These are phyloP conservation scores for Comarum palustre DNA, from an alignment of 306 rosid genomes.

Conservation along the genomic window DNA sequence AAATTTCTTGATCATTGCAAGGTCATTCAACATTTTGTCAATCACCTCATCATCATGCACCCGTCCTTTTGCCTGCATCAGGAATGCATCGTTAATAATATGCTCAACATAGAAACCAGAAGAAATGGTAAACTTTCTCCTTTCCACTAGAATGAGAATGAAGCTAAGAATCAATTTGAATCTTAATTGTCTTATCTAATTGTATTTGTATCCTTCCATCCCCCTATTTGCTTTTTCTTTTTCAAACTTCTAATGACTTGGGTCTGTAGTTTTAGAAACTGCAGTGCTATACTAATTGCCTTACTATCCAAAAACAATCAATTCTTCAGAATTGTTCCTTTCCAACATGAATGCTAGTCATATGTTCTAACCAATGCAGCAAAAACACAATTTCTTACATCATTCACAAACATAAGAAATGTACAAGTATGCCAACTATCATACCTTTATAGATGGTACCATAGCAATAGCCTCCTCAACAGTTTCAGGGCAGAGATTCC, in stretches of 20 bases:
- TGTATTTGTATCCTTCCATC: background rate
- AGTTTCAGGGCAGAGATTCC: conserved; percentile 98
- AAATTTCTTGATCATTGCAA: conserved; percentile 82
- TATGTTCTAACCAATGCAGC: background rate
- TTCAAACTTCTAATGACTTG: background rate
- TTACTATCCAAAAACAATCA: background rate
- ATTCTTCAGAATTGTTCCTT: background rate
- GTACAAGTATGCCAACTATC: background rate
- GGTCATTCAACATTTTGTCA: conserved; percentile 85
- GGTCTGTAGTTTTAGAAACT: background rate
- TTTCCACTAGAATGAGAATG: background rate
- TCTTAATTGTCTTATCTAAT: background rate
- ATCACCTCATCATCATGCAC: conserved; percentile 90
- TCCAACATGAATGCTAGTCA: background rate
- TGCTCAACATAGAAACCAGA: background rate
- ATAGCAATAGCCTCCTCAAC: conserved; percentile 99
- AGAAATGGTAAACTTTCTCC: background rate
- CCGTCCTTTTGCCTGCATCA: conserved; percentile 80
- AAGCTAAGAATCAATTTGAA: background rate
- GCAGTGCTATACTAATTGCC: background rate
- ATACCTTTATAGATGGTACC: conserved; percentile 94
- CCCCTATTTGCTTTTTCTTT: too few species aligned
- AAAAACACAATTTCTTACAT: background rate
- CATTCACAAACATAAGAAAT: background rate
- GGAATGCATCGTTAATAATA: background rate